Evolutionary conservation across 164 flowering plant genomes (phyloP), one percentile per base, ranked within the genome.

Genomic region (Buxus sempervirens): DNA sequence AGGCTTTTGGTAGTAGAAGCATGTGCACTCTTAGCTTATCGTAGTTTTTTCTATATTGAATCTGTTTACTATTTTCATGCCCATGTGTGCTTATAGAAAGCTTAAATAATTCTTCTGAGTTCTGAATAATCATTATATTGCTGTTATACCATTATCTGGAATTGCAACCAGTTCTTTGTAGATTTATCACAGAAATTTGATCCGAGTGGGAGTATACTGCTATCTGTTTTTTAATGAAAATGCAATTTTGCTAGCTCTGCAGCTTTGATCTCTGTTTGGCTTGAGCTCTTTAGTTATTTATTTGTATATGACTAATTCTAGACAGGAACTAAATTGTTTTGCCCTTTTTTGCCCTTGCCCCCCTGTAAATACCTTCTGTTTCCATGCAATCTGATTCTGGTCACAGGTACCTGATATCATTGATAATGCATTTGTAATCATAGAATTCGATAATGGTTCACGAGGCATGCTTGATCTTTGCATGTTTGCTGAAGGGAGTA

Each of bases 401-500:
- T n/a, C 23, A 58, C 82, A 91, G 98, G 96, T 89, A 55, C 98
- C 93, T 45, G 98, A 94, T 74, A 94, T 94, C 6, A 89, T 94
- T 68, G 98, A 94, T 73, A 94, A 94, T 77, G 93, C 98, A 58
- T 91, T 85, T 79, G 98, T 91, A 13, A 89, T 95, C 61, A 77
- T 95, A 15, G 97, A 91, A 70, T 91, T 95, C 66, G 92, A 90
- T 20, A 91, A 90, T 83, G 96, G 96, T 65, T 80, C 86, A 45
- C 84, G 97, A 25, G 96, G 96, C 69, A 83, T 90, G 96, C 93
- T 91, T 27, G 97, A 91, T 63, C 93, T 90, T 49, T 95, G 97
- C 79, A 95, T 95, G 98, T 95, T 95, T 85, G 96, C 96, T 66
- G 98, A 91, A 85, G 98, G 96, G 62, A 90, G 92, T 76, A 91